Evolutionary conservation across 2,329 filamentous ascomycete genomes (phyloP), one percentile per base, ranked within the genome.

Genomic region (Fusarium acutatum): DNA sequence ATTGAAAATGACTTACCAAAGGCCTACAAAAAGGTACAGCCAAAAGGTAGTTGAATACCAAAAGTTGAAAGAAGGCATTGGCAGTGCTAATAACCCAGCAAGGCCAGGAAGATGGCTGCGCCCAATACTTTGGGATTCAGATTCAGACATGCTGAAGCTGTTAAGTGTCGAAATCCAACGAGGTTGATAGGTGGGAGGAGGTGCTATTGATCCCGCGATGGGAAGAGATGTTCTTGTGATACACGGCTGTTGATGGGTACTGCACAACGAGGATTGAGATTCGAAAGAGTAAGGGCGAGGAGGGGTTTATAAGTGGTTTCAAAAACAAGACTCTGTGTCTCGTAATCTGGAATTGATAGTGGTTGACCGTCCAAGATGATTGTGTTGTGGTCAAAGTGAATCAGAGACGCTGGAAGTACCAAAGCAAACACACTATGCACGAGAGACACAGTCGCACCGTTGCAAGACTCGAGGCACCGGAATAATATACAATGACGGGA

Each of bases 21-120:
- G 77, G 35, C 81, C 67, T 72, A 80, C 80, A 66, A 86, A 86
- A 10, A 82, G 73, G 67, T 79, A 84, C 65, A 81, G 78, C 87
- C 87, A 88, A 71, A 88, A 88, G 7, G 73, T 81, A 24, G 84
- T 80, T 28, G 86, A 86, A 63, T 82, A 78, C 74, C 82, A 77
- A 64, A 87, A 83, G 60, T 80, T 79, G 63, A 76, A 66, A 10
- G 78, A 79, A 9, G 75, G 76, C 32, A 74, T 52, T 18, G 72
- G 67, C 26, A 73, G 59, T 34, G 70, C 65, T 43, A 77, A 47
- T 43, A 73, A 54, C 34, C 67, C 67, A 24, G 68, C 67, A 24
- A 80, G 62, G 34, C 65, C 57, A 44, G 65, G 63, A 57, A 75
- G 40, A 43, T 61, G 50, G 63, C 63, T 58, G 24, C 57, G 69